Evolutionary conservation across 352 stramenopile species (phyloP), one percentile per base, ranked within the genome.

Genomic region (Globisporangium ultimum): DNA sequence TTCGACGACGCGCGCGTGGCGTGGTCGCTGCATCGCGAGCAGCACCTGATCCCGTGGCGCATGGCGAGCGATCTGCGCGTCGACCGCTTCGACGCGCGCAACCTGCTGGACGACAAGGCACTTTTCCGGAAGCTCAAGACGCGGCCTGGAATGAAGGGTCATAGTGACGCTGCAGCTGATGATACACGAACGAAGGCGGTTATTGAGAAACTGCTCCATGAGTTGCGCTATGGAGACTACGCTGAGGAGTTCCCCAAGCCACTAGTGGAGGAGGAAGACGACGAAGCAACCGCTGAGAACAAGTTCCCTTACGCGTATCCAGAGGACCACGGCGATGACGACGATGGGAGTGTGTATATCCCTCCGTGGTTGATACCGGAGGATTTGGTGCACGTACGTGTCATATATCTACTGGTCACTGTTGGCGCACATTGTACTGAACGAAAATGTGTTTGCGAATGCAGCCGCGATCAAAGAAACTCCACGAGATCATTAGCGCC

Each of bases 1-100:
- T 89, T 89, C 24, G 66, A 80, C 18, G 72, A 87, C 20, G 60
- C 74, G 4, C 48, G 68, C 28, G 60, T 53, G 17, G 78, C 78
- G 12, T 87, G 76, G 76, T 58, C 58, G 32, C 53, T 88, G 58
- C 78, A 87, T 41, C 55, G 72, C 28, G 78, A 88, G 58, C 63
- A 66, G 53, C 78, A 88, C 52, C 52, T 88, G 47, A 82, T 87
- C 20, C 28, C 60, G n/a, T 89, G 78, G 78, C 72, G 68, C 38
- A 61, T 66, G 53, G 63, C 61, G 48, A 62, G 65, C 51, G 58
- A 68, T 21, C 58, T 84, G 59, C 71, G 64, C 22, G 64, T 88
- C 22, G 78, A 88, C 56, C 78, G 78, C 53, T 88, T 80, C 53
- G 78, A 88, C 43, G 76, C 74, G 41, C 76, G 78, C 63, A 88